These are phyloP conservation scores for Wickerhamia fluorescens DNA, from an alignment of 805 yeast genomes.

Conservation along the genomic window DNA sequence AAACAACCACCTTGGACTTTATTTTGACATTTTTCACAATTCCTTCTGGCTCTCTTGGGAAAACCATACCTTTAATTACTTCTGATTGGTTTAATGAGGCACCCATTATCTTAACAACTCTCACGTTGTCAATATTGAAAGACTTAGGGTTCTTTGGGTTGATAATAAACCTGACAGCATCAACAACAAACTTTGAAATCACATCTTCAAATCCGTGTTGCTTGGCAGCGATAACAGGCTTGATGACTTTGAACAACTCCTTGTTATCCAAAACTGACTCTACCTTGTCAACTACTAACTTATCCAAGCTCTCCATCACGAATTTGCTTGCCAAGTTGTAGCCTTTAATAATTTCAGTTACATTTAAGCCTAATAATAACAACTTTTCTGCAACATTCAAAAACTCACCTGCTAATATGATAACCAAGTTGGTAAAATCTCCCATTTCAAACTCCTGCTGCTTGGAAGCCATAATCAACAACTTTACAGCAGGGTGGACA, in stretches of 20 bases:
- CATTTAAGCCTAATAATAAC: constrained; percentile 75
- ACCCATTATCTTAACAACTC: constrained; percentile 98
- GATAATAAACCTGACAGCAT: constrained; percentile 69
- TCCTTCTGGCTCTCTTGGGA: constrained; percentile 97
- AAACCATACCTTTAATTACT: constrained; percentile 96
- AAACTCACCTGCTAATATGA: constrained; percentile 89
- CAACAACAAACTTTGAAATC: constrained; percentile 70
- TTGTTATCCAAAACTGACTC: constrained; percentile 47
- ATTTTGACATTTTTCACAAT: constrained; percentile 54
- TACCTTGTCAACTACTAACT: constrained; percentile 53
- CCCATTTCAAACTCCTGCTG: constrained; percentile 98
- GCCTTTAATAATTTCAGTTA: constrained; percentile 91
- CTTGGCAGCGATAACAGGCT: constrained; percentile 87
- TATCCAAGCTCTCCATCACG: constrained; percentile 62
- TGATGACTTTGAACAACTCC: constrained; percentile 64
- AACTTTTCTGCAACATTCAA: constrained; percentile 81
- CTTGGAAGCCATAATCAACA: constrained; percentile 91
- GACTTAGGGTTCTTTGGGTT: constrained; percentile 57
- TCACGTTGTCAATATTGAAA: constrained; percentile 87
- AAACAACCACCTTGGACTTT: constrained; percentile 83
- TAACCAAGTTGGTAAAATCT: constrained; percentile 87
- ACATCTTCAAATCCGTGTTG: constrained; percentile 84
- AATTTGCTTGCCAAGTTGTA: constrained; percentile 79
- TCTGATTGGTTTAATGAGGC: constrained; percentile 63
- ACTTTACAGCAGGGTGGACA: constrained; percentile 95